These are phyloP conservation scores for Gossypium thurberi DNA, from an alignment of 345 rosid genomes.

Conservation along the genomic window DNA sequence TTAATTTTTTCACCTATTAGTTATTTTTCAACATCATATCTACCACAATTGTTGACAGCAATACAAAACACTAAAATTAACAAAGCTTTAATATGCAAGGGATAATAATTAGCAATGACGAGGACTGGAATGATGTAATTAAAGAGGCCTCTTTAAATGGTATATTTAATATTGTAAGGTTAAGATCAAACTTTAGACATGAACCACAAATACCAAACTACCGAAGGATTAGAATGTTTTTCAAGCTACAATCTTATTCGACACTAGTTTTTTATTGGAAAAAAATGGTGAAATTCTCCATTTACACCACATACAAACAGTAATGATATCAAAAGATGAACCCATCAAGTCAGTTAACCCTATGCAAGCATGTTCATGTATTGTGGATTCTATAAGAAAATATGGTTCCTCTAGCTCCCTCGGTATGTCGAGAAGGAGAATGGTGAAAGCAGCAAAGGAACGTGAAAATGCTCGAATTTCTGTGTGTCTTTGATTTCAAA, in stretches of 20 bases:
- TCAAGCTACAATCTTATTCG: not conserved
- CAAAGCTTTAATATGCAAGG: no score
- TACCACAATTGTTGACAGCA: no score
- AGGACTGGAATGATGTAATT: not conserved
- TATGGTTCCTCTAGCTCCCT: constrained; percentile 49
- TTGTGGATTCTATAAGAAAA: not conserved
- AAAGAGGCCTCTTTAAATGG: not conserved
- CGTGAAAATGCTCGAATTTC: constrained; percentile 77
- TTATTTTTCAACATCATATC: no score
- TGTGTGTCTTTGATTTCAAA: constrained; percentile 69
- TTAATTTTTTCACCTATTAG: no score
- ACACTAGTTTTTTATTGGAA: not conserved
- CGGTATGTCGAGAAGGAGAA: constrained; percentile 83
- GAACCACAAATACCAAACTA: not conserved
- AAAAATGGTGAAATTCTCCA: not conserved
- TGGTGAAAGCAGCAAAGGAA: constrained; percentile 80
- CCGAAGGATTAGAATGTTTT: not conserved
- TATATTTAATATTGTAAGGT: not conserved
- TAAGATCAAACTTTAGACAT: not conserved
- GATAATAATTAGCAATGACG: not conserved
- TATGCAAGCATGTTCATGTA: not conserved
- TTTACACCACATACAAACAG: not conserved
- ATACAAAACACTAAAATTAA: no score
- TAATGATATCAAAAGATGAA: not conserved
- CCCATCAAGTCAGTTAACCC: not conserved